These are phyloP conservation scores for Emmonsiellopsis sp. DNA, from an alignment of 2,329 filamentous ascomycete genomes.

Conservation along the genomic window DNA sequence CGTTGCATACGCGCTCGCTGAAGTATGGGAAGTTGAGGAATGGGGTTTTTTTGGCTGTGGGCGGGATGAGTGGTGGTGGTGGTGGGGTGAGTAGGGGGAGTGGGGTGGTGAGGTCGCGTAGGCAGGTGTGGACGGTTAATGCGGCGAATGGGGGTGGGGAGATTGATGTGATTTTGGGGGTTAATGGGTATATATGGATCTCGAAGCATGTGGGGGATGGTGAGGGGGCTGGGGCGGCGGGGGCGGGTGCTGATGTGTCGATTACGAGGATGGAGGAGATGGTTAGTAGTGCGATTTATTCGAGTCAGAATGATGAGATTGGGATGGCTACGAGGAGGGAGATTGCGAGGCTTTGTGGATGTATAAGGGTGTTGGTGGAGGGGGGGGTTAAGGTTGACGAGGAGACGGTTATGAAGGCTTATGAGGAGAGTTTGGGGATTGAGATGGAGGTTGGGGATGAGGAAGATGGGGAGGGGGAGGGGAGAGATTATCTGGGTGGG, in stretches of 20 bases:
- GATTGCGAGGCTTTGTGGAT: constrained; percentile 73
- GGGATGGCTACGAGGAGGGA: constrained; percentile 68
- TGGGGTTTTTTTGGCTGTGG: constrained; percentile 76
- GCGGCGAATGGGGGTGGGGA: constrained; percentile 41
- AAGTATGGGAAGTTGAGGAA: constrained; percentile 96
- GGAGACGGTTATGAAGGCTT: constrained; percentile 73
- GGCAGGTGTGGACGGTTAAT: constrained; percentile 76
- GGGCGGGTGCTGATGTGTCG: constrained; percentile 45
- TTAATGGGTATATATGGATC: constrained; percentile 97
- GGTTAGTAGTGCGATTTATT: constrained; percentile 79
- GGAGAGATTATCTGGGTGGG: constrained; percentile 35
- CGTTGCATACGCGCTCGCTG: constrained; percentile 78
- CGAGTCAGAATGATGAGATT: constrained; percentile 87
- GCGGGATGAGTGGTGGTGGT: constrained; percentile 67
- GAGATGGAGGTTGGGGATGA: constrained; percentile 34
- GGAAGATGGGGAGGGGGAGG: constrained; percentile 25
- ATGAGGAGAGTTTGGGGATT: constrained; percentile 71
- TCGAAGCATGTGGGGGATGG: constrained; percentile 66
- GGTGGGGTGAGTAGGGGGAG: constrained; percentile 61
- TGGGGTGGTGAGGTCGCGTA: constrained; percentile 71
- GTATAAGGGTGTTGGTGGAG: constrained; percentile 75
- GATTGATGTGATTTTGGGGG: constrained; percentile 80
- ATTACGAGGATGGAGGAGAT: constrained; percentile 85
- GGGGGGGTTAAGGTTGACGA: constrained; percentile 80
- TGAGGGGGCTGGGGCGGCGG: constrained; percentile 28